Evolutionary conservation across 805 yeast species (phyloP), one percentile per base, ranked within the genome.

Genomic region (Hanseniaspora valbyensis): DNA sequence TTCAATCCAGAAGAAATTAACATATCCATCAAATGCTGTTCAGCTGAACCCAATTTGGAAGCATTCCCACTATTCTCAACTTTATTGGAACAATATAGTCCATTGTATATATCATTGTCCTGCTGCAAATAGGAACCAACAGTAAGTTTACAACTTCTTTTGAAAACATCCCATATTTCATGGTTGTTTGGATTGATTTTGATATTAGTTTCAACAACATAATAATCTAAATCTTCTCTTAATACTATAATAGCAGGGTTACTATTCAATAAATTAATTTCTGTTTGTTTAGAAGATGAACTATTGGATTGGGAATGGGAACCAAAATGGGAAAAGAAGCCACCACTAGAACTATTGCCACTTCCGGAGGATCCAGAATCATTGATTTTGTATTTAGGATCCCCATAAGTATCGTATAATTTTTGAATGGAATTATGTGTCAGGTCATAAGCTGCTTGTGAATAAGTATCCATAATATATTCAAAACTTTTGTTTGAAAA

Each of bases 21-120:
- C 98, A 92, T 92, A 55, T 88, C 96, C 68, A 86, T 75, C 42
- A 92, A 72, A 65, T 90, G 97, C 65, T 84, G 90, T 64, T 92
- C 98, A 0, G 98, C 97, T 14, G 95, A 81, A 7, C 88, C 89
- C 54, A 83, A 65, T 32, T 69, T 69, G 1, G 71, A 68, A 10
- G 45, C 37, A 13, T 43, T 29, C 4, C 24, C 56, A 57, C 52
- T 59, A 50, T 48, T 54, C 54, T 54, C 65, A 55, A 56, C 60
- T 56, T 59, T 65, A 52, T 65, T 65, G 45, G 60, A 62, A 29
- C 66, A 62, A 39, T 66, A 66, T 52, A 89, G 73, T 0, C 97
- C 96, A 52, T 79, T 78, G 61, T 92, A 92, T 1, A 92, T 80
- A 49, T 73, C 69, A 29, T 67, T 66, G 56, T 81, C 78, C 10